Evolutionary conservation across 1,139 yeast species (phyloP).

Genomic region (Pichia inconspicua): DNA sequence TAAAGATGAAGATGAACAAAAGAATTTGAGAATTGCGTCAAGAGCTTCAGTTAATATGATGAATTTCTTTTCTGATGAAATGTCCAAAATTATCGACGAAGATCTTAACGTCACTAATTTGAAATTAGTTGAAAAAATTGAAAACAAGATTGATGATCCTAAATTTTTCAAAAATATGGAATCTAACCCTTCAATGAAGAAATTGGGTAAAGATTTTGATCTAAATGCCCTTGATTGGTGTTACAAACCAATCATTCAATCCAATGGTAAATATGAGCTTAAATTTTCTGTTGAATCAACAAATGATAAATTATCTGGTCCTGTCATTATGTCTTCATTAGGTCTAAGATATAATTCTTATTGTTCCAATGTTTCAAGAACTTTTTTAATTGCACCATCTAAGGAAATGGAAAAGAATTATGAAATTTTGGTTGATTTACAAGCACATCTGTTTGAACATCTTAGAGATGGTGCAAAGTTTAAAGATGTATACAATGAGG

Average conservation of each 20-base stretch:
- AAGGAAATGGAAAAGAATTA: slow-evolving; percentile 72
- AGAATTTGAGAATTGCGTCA: slow-evolving; percentile 60
- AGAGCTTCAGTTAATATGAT: slow-evolving; percentile 74
- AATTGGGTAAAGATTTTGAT: slow-evolving; percentile 54
- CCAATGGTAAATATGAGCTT: slow-evolving; percentile 80
- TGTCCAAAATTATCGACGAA: slow-evolving; percentile 83
- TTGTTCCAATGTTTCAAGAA: slow-evolving; percentile 82
- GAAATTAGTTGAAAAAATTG: slow-evolving; percentile 68
- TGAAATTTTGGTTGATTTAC: slow-evolving; percentile 65
- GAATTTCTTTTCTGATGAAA: slow-evolving; percentile 79
- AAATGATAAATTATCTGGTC: slow-evolving; percentile 61
- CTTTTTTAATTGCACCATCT: slow-evolving; percentile 86
- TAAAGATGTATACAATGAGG: slow-evolving; percentile 57
- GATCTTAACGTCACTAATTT: slow-evolving; percentile 70
- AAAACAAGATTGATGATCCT: slow-evolving; percentile 70
- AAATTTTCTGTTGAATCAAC: slow-evolving; percentile 78
- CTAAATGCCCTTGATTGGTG: slow-evolving; percentile 85
- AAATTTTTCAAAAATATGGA: slow-evolving; percentile 49
- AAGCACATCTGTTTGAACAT: slow-evolving; percentile 49
- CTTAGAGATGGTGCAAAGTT: slow-evolving; percentile 65
- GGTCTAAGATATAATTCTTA: slow-evolving; percentile 86
- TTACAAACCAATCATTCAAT: slow-evolving; percentile 84
- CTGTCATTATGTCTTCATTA: slow-evolving; percentile 75
- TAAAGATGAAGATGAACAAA: slow-evolving; percentile 76
- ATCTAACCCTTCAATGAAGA: slow-evolving; percentile 52